phyloP scores from a whole-genome alignment of 805 yeast genomes.

The Ogataea parapolymorpha region DNA sequence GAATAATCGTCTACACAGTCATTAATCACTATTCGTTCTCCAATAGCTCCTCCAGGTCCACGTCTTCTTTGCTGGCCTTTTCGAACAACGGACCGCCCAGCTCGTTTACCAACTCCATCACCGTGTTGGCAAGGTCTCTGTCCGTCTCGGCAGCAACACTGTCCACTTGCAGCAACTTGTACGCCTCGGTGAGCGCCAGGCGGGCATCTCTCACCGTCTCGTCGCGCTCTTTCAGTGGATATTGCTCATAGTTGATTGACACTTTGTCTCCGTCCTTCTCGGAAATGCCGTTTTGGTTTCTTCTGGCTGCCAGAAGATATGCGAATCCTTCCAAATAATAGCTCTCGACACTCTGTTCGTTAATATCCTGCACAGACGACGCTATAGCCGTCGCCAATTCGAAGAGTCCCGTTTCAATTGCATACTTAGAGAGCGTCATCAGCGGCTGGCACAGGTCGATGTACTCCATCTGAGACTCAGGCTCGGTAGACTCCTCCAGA shows the following conservation, averaged over 20 bases:
- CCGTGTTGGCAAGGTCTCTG: slow-evolving; percentile 56
- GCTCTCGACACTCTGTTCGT: slow-evolving; percentile 80
- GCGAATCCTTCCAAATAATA: slow-evolving; percentile 83
- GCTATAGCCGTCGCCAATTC: slow-evolving; percentile 69
- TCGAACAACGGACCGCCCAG: slow-evolving; percentile 57
- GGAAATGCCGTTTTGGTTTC: slow-evolving; percentile 26
- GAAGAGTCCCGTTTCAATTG: slow-evolving; percentile 71
- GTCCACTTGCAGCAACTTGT: slow-evolving; percentile 36
- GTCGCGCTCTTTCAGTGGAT: slow-evolving; percentile 30
- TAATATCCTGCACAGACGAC: slow-evolving; percentile 64
- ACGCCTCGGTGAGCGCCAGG: slow-evolving; percentile 37
- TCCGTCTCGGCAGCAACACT: slow-evolving; percentile 42
- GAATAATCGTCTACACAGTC: background rate
- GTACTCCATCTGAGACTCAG: slow-evolving; percentile 49
- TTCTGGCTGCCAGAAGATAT: slow-evolving; percentile 46
- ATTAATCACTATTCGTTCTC: slow-evolving; percentile 26
- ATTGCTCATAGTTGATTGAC: slow-evolving; percentile 41
- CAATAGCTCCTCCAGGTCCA: slow-evolving; percentile 53
- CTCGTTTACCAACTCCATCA: slow-evolving; percentile 45
- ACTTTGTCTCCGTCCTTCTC: slow-evolving; percentile 19
- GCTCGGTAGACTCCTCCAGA: slow-evolving; percentile 38
- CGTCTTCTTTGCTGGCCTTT: slow-evolving; percentile 36
- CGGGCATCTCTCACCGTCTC: slow-evolving; percentile 40
- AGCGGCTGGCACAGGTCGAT: slow-evolving; percentile 72
- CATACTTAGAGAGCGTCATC: slow-evolving; percentile 65